These are phyloP conservation scores for Colletotrichum somersetense DNA, from an alignment of 2,329 filamentous ascomycete species.

Conservation along the genomic window DNA sequence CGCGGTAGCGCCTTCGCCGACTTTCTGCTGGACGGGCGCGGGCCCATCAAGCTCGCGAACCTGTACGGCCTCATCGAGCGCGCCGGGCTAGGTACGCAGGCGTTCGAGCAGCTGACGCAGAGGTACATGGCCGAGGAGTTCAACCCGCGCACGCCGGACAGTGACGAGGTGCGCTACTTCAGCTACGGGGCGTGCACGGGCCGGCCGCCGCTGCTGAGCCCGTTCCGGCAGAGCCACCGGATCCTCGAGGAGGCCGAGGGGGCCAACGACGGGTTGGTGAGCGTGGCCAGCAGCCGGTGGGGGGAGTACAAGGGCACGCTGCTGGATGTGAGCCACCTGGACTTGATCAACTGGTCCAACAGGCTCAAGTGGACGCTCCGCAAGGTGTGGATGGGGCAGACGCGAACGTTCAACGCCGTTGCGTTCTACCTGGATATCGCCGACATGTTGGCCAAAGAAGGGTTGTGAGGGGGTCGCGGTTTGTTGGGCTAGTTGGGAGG, in stretches of 20 bases:
- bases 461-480: constrained; percentile 49
- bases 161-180: constrained; percentile 67
- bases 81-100: constrained; percentile 68
- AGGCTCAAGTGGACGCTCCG: constrained; percentile 67
- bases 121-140: constrained; percentile 70
- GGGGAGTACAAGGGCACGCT: constrained; percentile 74
- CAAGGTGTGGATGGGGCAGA: constrained; percentile 64
- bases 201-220: constrained; percentile 73
- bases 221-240: constrained; percentile 66
- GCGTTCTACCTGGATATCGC: constrained; percentile 76
- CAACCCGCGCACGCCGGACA: constrained; percentile 69
- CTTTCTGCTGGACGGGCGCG: constrained; percentile 62
- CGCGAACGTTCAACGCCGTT: constrained; percentile 73
- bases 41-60: constrained; percentile 63
- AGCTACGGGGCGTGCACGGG: constrained; percentile 69
- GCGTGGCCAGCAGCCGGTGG: constrained; percentile 72
- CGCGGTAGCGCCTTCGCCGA: constrained; percentile 69
- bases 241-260: constrained; percentile 67
- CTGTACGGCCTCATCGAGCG: constrained; percentile 64
- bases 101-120: constrained; percentile 71
- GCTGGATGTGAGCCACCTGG: constrained; percentile 71
- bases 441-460: constrained; percentile 80
- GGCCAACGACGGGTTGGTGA: constrained; percentile 76
- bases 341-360: constrained; percentile 78
- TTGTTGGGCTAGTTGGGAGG: background rate